Evolutionary conservation across 2,329 filamentous ascomycete genomes (phyloP), one percentile per base, ranked within the genome.

Genomic region (Cladophialophora exuberans): DNA sequence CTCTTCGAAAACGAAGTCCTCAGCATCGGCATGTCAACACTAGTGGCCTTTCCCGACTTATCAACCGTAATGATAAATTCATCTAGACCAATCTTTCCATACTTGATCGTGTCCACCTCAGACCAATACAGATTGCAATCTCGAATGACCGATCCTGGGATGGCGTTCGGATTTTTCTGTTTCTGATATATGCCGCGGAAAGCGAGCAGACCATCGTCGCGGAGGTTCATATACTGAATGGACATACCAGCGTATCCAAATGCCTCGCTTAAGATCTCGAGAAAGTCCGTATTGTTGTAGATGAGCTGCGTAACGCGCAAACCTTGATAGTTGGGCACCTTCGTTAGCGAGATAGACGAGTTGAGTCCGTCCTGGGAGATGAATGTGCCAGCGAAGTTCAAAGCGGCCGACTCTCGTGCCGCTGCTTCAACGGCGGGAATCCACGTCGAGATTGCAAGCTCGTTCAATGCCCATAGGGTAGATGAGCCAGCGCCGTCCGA

Each of bases 401-500:
- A 28, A 6, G 36, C 48, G 1, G 69, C 65, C 54, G 72, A 65
- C 13, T 39, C 45, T 6, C 64, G 61, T 0, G 67, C 70, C 35
- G 69, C 52, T 2, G 43, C 35, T 20, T 54, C 52, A 3, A 26
- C 52, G 13, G 52, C 52, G 33, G 52, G 43, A 28, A 54, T 42
- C 52, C 52, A 54, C 0, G 35, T 54, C 10, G 42, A 9, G n/a
- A 48, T 33, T 10, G 52, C 52, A 15, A 54, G 66, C 1, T 60
- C 61, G 46, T 66, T 62, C 3, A 72, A 48, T 2, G 68, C 66
- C 1, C 68, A 69, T 3, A 73, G 36, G 7, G 72, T 50, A 0
- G 60, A 10, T 6, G 36, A n/a, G 17, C 36, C 56, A 22, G 65
- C 60, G 42, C 9, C 50, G 35, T 10, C 60, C 60, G 3, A 25